These are phyloP conservation scores for Nicotiana tomentosiformis DNA, from an alignment of 257 asterid genomes.

Conservation along the genomic window DNA sequence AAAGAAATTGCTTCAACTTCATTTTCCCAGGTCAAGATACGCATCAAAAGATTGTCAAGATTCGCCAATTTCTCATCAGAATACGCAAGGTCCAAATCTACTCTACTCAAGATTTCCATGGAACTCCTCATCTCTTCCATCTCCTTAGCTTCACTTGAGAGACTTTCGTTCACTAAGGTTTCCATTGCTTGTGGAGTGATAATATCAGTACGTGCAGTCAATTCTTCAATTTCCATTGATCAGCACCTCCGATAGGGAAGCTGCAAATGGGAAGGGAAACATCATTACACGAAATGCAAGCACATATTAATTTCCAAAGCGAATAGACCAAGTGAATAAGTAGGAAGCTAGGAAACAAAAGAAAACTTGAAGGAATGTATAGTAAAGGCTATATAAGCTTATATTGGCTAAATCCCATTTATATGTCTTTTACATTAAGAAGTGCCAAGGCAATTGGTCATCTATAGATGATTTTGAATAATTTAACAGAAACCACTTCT, in stretches of 20 bases:
- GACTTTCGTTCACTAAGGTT: conserved; percentile 22
- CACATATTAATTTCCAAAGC: background rate
- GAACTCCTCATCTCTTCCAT: conserved; percentile 28
- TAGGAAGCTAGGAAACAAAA: background rate
- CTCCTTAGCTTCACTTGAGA: conserved; percentile 16
- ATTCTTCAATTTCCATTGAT: conserved; percentile 18
- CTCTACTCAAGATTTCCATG: conserved; percentile 34
- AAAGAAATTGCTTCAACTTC: conserved; percentile 39
- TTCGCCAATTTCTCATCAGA: conserved; percentile 57
- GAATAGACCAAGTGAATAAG: background rate
- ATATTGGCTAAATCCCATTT: background rate
- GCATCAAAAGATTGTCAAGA: conserved; percentile 55
- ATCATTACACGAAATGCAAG: background rate
- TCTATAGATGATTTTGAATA: background rate
- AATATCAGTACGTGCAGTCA: conserved; percentile 11
- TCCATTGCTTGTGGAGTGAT: conserved; percentile 22
- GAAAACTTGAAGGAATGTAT: background rate
- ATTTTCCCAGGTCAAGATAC: conserved; percentile 35
- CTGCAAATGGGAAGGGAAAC: conserved; percentile 7
- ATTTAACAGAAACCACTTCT: background rate
- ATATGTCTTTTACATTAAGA: background rate
- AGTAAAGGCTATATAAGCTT: background rate
- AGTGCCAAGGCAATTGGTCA: background rate
- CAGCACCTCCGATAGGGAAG: background rate
- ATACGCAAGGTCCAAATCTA: conserved; percentile 41